These are phyloP conservation scores for Abrus precatorius DNA, from an alignment of 306 rosid species.

Conservation along the genomic window DNA sequence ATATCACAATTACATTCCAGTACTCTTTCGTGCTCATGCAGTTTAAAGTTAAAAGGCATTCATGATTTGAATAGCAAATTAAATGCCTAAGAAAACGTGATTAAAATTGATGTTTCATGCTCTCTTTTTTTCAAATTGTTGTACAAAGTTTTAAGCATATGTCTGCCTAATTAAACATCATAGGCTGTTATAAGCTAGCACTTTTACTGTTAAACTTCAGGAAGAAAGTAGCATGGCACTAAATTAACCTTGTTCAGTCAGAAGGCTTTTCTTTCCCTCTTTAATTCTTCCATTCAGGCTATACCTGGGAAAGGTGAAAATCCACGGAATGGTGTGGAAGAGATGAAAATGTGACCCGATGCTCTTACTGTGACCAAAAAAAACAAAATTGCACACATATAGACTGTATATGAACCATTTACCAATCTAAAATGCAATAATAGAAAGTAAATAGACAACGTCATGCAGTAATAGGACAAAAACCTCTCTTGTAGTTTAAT, in stretches of 20 bases:
- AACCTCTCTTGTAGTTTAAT: conserved; percentile 4
- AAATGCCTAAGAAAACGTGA: conserved; percentile 14
- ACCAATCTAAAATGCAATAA: conserved; percentile 46
- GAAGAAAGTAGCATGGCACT: conserved; percentile 45
- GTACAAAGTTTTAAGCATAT: conserved; percentile 35
- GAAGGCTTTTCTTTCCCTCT: conserved; percentile 56
- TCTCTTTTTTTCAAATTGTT: neutral
- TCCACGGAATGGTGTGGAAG: conserved; percentile 46
- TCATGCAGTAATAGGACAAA: conserved; percentile 23
- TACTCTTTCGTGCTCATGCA: conserved; percentile 22
- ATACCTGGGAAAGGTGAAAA: conserved; percentile 52
- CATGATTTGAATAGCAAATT: neutral
- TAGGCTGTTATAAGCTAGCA: conserved; percentile 43
- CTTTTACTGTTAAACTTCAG: conserved; percentile 39
- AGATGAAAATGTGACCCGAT: conserved; percentile 45
- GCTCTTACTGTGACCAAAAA: conserved; percentile 46
- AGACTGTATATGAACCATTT: conserved; percentile 40
- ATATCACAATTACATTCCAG: conserved; percentile 14
- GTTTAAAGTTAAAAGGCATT: conserved; percentile 16
- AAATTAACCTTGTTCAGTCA: conserved; percentile 56
- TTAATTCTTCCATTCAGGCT: conserved; percentile 56
- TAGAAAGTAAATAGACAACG: conserved; percentile 30
- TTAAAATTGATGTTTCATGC: conserved; percentile 6
- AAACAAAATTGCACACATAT: conserved; percentile 38
- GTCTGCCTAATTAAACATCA: conserved; percentile 40